Conservation (phyloP, 306 rosid species). For the Lotus japonicus region DNA sequence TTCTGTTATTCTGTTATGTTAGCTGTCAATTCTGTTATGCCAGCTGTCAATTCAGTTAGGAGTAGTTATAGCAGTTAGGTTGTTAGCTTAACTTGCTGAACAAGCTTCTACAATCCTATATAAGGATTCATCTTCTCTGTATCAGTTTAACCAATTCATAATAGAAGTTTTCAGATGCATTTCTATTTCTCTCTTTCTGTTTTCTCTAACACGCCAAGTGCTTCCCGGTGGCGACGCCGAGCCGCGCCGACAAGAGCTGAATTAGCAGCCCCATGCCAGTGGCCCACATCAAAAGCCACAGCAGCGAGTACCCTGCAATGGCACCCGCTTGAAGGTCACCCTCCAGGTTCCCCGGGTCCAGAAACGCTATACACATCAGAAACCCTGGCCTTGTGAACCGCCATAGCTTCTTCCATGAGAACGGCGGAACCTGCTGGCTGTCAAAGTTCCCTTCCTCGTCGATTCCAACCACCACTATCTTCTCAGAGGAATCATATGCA, state of each 20-base stretch:
- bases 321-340: slow-evolving; percentile 97
- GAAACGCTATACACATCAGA: slow-evolving; percentile 85
- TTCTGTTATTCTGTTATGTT: too few species aligned
- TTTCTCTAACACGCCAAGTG: too few species aligned
- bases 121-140: too few species aligned
- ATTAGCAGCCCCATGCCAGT: slow-evolving; percentile 85
- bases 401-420: slow-evolving; percentile 97
- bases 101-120: too few species aligned
- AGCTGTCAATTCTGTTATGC: too few species aligned
- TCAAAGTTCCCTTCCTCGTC: slow-evolving; percentile 26
- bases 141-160: too few species aligned
- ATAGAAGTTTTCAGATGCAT: too few species aligned
- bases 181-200: too few species aligned
- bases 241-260: slow-evolving; percentile 83
- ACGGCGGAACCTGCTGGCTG: slow-evolving; percentile 42
- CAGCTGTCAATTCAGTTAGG: too few species aligned
- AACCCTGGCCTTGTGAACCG: slow-evolving; percentile 93
- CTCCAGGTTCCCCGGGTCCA: slow-evolving; percentile 93
- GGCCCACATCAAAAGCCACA: slow-evolving; percentile 95
- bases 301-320: slow-evolving; percentile 78
- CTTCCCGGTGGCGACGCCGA: slow-evolving; percentile 91
- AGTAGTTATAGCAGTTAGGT: too few species aligned
- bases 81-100: too few species aligned
- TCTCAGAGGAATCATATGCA: slow-evolving; percentile 63
- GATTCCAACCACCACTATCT: slow-evolving; percentile 54